Base-by-base conservation (phyloP, 2,329 filamentous ascomycete species). In the Fusarium protoensiforme region DNA sequence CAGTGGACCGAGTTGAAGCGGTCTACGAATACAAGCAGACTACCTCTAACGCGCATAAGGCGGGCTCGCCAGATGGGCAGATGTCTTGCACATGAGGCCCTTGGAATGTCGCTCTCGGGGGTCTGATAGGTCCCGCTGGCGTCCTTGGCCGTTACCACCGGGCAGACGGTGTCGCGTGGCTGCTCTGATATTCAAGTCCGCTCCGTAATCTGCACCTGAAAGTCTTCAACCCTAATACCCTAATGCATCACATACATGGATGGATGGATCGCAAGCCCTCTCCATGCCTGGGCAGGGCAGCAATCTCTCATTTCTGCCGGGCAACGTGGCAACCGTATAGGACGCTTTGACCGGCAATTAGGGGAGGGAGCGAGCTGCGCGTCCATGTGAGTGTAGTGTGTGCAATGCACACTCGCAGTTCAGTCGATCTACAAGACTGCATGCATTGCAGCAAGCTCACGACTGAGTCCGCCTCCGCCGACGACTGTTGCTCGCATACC, bases 181-280 rank as follows among this genome's bases (percentile, higher is more conserved):
- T 64, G 46, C 46, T 64, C 36, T 38, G 18, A 56, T 38, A 60
- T 61, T 8, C 35, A 54, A 62, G 60, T 61, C 57, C 38, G 7
- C 33, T 61, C 53, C 33, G 41, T 57, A 53, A 43, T 36, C 35
- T 60, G 39, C 27, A 38, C 59, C 33, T 56, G 39, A 69, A 57
- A 69, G 72, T 61, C 22, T 53, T 69, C 68, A 59, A 63, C 36
- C 60, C 60, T 63, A 59, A 41, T 46, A 38, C 43, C 43, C 48
- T 54, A 58, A 64, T 64, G 51, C 61, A 64, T 58, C 35, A 58
- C 38, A 27, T 58, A 58, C 51, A 64, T 58, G 46, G 6, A 48
- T 48, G 22, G 24, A 51, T 51, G 59, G 46, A 41, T 27, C 51
- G 38, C 29, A 54, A 62, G 31, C 59, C 24, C 13, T 35, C 41